Evolutionary conservation across 1,284 basidiomycete species (phyloP).

Genomic region (Naganishia sp.): DNA sequence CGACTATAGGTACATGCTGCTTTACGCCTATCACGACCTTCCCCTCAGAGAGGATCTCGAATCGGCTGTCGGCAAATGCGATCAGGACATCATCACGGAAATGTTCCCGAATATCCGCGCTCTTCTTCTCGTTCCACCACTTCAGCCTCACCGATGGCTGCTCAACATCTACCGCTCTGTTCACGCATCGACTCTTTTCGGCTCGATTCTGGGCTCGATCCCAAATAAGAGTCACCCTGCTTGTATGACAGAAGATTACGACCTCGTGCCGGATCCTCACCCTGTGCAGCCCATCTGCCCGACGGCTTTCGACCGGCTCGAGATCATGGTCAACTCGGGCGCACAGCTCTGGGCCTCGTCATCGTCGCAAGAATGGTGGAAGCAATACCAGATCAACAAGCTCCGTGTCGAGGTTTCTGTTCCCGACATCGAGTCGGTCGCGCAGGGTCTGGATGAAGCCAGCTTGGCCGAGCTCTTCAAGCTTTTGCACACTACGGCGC

Average conservation of each 20-base stretch:
- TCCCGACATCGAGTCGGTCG: no score
- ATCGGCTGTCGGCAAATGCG: background rate
- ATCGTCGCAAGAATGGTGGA: slow-evolving; percentile 4
- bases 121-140: slow-evolving; percentile 18
- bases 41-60: slow-evolving; percentile 10
- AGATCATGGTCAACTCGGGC: slow-evolving; percentile 4
- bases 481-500: slow-evolving; percentile 8
- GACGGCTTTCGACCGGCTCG: slow-evolving; percentile 18
- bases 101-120: slow-evolving; percentile 28
- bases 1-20: slow-evolving; percentile 16
- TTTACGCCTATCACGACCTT: slow-evolving; percentile 23
- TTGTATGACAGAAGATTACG: slow-evolving; percentile 26
- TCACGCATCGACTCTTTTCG: slow-evolving; percentile 15
- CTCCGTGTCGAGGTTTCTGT: slow-evolving; percentile 15
- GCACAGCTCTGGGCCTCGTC: slow-evolving; percentile 8
- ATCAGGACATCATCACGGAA: slow-evolving; percentile 12
- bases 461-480: slow-evolving; percentile 16
- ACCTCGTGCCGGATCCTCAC: slow-evolving; percentile 22
- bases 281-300: slow-evolving; percentile 25
- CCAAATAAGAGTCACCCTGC: slow-evolving; percentile 20
- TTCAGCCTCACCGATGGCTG: slow-evolving; percentile 23
- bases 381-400: slow-evolving; percentile 25
- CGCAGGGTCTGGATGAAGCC: slow-evolving; percentile 5
- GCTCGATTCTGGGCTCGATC: slow-evolving; percentile 5
- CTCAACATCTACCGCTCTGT: slow-evolving; percentile 22